phyloP scores from a whole-genome alignment of 169 alveolate genomes.

The Toxoplasma gondii region DNA sequence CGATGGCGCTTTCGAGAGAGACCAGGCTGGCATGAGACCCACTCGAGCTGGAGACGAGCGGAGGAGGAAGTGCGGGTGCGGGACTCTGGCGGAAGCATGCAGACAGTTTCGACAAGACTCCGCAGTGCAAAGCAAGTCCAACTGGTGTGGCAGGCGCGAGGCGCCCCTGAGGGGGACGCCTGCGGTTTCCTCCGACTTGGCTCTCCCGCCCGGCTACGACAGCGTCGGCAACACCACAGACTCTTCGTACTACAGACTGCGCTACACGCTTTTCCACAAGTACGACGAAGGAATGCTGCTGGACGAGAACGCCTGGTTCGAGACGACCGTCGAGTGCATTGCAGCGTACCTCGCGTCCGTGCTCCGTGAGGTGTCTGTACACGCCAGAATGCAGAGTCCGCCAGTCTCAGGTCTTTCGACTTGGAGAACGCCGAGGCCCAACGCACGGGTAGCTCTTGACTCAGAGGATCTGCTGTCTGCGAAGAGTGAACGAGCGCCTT shows the following conservation, averaged over 20 bases:
- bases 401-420: too few species aligned
- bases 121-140: not conserved
- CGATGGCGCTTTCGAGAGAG: not conserved
- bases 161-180: not conserved
- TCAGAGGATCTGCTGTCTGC: too few species aligned
- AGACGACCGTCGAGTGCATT: conserved; percentile 19
- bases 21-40: not conserved
- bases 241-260: conserved; percentile 7
- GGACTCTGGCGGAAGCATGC: not conserved
- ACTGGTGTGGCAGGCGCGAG: not conserved
- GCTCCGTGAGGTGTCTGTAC: not conserved
- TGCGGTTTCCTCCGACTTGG: not conserved
- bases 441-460: too few species aligned
- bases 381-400: not conserved
- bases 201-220: conserved; percentile 3
- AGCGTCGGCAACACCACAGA: conserved; percentile 30
- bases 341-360: conserved; percentile 35
- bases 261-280: not conserved
- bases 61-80: not conserved
- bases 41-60: not conserved
- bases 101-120: not conserved
- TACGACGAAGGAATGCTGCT: conserved; percentile 56
- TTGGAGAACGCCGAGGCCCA: too few species aligned
- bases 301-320: conserved; percentile 39
- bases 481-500: too few species aligned